Percentiles rank a stretch among this genome's conserved stretches.
Conservation (phyloP, 805 yeast genomes). For the Candida parachauliodes region DNA sequence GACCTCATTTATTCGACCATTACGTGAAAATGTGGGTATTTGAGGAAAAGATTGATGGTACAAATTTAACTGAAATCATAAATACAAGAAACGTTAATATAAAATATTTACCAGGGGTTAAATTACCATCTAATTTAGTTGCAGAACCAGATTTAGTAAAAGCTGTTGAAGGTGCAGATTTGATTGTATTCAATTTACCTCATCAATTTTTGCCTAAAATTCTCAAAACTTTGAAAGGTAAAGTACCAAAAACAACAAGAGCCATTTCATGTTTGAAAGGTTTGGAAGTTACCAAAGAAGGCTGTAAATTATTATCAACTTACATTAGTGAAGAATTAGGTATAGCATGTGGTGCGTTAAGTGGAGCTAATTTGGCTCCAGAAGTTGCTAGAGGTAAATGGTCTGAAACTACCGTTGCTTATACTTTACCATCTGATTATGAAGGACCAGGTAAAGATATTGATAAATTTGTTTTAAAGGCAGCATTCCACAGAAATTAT, state of each 20-base stretch:
- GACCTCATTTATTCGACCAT: slow-evolving; percentile 35
- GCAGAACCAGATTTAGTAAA: slow-evolving; percentile 39
- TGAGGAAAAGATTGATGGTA: slow-evolving; percentile 39
- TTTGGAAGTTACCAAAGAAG: slow-evolving; percentile 40
- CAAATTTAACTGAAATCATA: slow-evolving; percentile 41
- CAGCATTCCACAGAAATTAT: slow-evolving; percentile 44
- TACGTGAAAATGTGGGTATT: slow-evolving; percentile 46
- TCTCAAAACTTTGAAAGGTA: slow-evolving; percentile 37
- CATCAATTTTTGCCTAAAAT: slow-evolving; percentile 43
- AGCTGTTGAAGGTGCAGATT: slow-evolving; percentile 39
- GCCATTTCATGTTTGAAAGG: slow-evolving; percentile 47
- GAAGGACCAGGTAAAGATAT: slow-evolving; percentile 41
- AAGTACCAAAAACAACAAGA: slow-evolving; percentile 33
- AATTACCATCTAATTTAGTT: slow-evolving; percentile 37
- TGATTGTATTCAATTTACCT: slow-evolving; percentile 43
- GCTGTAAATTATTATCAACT: slow-evolving; percentile 42
- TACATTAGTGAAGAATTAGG: slow-evolving; percentile 43
- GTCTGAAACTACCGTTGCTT: slow-evolving; percentile 47
- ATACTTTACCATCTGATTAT: slow-evolving; percentile 36
- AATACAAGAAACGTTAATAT: slow-evolving; percentile 42
- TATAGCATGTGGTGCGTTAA: slow-evolving; percentile 41
- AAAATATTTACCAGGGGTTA: slow-evolving; percentile 41
- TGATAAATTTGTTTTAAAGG: slow-evolving; percentile 36
- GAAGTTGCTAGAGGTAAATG: slow-evolving; percentile 46
- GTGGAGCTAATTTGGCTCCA: slow-evolving; percentile 48